Base-by-base conservation (phyloP, 352 stramenopile genomes). In the Globisporangium nagaii region DNA sequence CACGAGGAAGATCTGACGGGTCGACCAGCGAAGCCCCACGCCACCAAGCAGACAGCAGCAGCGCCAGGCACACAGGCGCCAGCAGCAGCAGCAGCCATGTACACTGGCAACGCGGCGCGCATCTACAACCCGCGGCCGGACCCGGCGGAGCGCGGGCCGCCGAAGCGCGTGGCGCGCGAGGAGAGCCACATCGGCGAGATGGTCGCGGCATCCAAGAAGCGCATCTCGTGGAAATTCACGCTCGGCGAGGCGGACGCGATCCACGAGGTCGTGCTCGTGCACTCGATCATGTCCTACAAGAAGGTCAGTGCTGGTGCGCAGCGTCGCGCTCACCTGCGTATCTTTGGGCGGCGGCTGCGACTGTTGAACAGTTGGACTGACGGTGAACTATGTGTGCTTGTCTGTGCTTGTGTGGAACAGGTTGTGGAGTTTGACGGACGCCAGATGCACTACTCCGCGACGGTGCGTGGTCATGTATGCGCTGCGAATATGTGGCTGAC, bases 221-320 rank as follows among this genome's bases (percentile, higher is more conserved):
- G 84, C 53, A 79, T 91, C 49, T 71, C 77, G 44, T 93, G 84
- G 84, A 82, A 78, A 37, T 94, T 94, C 49, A 84, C 82, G 36
- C 65, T 94, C 36, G 82, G 84, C 48, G 81, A 92, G 36, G 69
- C 68, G 1, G 84, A 94, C 46, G 73, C 64, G 42, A 66, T 72
- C 42, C 84, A 94, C 57, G 79, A 90, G 52, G 76, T 92, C 35
- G 71, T 87, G 58, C 64, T 94, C 36, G 59, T 84, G 48, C 84
- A 94, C 68, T 94, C 84, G 19, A 71, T 89, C 51, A 86, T 94
- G 74, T 86, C 75, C 36, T 88, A 90, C 65, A 94, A 94, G 68
- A 94, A 94, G 69, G 73, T 45, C 17, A 15, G 24, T 28, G 19
- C 10, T 53, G 22, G 2, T 20, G 12, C 12, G 13, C 2, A 19